Base-by-base conservation (phyloP, 2,329 filamentous ascomycete species). In the Penicillium hordei region DNA sequence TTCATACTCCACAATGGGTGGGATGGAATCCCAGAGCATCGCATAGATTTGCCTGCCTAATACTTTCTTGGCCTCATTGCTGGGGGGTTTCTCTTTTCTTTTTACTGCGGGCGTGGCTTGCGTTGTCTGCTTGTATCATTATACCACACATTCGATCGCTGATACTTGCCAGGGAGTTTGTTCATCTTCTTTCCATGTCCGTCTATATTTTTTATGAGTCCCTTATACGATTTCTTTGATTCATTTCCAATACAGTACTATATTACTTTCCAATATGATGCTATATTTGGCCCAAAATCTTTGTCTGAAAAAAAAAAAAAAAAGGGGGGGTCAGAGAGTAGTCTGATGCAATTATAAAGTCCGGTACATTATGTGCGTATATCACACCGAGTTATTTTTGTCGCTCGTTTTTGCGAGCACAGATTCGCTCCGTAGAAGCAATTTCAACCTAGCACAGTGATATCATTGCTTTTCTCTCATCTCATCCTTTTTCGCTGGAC, bases 1-100 rank as follows among this genome's bases (percentile, higher is more conserved):
- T 70, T 82, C 81, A 12, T 88, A 84, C 67, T 79, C 82, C 38
- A 84, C 88, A 60, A 70, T 80, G 57, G 76, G 78, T 33, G 79
- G 78, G 4, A 68, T 82, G 57, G 80, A 81, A 60, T 62, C 74
- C 12, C 71, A 74, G 57, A 71, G 73, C 12, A 73, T 77, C 58
- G 68, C 68, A 56, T 76, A 68, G 59, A 48, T 19, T 48, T 27
- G 38, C 17, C 27, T 50, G 15, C 31, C 36, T 58, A 43, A 31
- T 31, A 21, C 31, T 54, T 54, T 40, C 15, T 33, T 39, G 58
- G 52, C 43, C 52, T 52, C 57, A 31, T 52, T 34, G 44, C 7
- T 33, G n/a, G 31, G n/a, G 7, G 8, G 5, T 31, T 10, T 13
- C 39, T 25, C 48, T 31, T 42, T 25, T 5, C 3, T 48, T 17